phyloP scores from a whole-genome alignment of 2,329 filamentous ascomycete genomes.

The Hansfordia pulvinata region DNA sequence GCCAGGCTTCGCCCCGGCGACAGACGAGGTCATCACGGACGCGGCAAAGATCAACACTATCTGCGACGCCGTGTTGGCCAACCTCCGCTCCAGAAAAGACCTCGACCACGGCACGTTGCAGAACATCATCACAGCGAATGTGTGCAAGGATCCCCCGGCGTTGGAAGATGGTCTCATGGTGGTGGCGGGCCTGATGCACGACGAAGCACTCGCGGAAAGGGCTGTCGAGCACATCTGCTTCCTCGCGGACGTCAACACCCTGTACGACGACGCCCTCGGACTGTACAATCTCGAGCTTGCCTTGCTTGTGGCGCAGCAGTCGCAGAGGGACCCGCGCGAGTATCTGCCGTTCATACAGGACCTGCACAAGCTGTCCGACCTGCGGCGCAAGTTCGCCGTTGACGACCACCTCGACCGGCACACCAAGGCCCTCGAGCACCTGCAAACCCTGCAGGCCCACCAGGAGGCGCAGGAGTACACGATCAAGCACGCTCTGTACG shows the following conservation, averaged over 20 bases:
- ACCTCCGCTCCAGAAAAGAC: slow-evolving; percentile 46
- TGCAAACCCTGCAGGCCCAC: slow-evolving; percentile 61
- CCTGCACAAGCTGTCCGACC: slow-evolving; percentile 58
- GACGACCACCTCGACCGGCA: slow-evolving; percentile 75
- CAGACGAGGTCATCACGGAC: slow-evolving; percentile 1
- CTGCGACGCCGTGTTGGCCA: slow-evolving; percentile 69
- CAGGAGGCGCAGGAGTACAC: slow-evolving; percentile 69
- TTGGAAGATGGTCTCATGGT: slow-evolving; percentile 72
- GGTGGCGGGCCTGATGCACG: slow-evolving; percentile 60
- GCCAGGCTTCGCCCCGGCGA: slow-evolving; percentile 17
- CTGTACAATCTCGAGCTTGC: slow-evolving; percentile 86
- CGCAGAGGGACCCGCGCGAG: slow-evolving; percentile 87
- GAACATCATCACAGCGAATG: slow-evolving; percentile 86
- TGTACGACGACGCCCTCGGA: slow-evolving; percentile 83
- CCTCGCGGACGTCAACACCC: slow-evolving; percentile 78
- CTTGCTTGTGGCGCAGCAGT: slow-evolving; percentile 84
- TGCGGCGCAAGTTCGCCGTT: slow-evolving; percentile 68
- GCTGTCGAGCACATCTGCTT: slow-evolving; percentile 97
- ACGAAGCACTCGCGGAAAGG: slow-evolving; percentile 63
- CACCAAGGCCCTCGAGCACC: slow-evolving; percentile 62
- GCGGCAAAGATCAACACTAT: slow-evolving; percentile 69
- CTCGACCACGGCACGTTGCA: slow-evolving; percentile 49
- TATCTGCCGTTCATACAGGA: slow-evolving; percentile 91
- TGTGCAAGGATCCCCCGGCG: slow-evolving; percentile 86
- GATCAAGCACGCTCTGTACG: slow-evolving; percentile 68